Conservation (phyloP, 2,329 filamentous ascomycete species). For the Penicillium sp. region DNA sequence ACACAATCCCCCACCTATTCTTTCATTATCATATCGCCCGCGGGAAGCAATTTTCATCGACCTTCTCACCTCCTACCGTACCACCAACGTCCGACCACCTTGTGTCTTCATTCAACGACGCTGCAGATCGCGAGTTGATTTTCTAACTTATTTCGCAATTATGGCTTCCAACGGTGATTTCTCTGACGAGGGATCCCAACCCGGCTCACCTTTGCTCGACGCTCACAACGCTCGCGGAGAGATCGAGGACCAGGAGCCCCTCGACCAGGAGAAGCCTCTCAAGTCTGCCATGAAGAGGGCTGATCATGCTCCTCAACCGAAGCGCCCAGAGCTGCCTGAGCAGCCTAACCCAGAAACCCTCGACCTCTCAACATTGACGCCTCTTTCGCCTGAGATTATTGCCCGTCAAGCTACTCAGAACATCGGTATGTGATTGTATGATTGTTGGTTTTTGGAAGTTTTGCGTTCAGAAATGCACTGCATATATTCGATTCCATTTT, state of each 20-base stretch:
- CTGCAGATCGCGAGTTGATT: constrained; percentile 17
- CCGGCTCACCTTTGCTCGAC: constrained; percentile 53
- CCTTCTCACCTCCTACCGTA: constrained; percentile 14
- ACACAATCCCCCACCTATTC: constrained; percentile 37
- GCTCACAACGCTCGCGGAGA: constrained; percentile 61
- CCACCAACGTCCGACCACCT: constrained; percentile 10
- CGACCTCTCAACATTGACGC: constrained; percentile 75
- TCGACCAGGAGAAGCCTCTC: constrained; percentile 60
- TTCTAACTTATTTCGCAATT: constrained; percentile 35
- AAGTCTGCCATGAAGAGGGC: constrained; percentile 88
- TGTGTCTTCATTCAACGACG: constrained; percentile 16
- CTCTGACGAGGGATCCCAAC: constrained; percentile 55
- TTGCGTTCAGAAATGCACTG: neutral
- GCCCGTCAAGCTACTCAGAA: constrained; percentile 98
- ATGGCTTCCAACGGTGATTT: constrained; percentile 58
- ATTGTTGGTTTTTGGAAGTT: neutral
- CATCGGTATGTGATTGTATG: constrained; percentile 63
- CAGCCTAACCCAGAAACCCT: constrained; percentile 91
- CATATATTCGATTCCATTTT: neutral
- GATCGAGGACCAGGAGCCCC: constrained; percentile 72
- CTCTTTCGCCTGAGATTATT: constrained; percentile 94
- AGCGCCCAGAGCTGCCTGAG: constrained; percentile 70
- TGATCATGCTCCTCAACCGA: constrained; percentile 54
- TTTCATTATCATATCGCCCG: constrained; percentile 38
- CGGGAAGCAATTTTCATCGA: constrained; percentile 38